These are phyloP conservation scores for Artomyces pyxidatus DNA, from an alignment of 768 basidiomycete genomes.

Conservation along the genomic window DNA sequence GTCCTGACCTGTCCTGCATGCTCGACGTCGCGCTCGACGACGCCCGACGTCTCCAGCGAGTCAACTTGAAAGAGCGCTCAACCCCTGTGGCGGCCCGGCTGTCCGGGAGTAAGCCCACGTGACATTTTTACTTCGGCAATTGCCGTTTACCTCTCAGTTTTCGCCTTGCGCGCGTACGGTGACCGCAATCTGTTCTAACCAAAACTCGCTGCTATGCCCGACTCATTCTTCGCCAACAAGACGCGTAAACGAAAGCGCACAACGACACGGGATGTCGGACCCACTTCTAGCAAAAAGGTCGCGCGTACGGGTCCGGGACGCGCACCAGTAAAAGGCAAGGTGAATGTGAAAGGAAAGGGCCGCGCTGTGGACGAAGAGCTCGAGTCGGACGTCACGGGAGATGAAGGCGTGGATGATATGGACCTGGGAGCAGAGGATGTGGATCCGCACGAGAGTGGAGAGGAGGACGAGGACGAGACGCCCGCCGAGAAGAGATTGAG, in stretches of 20 bases:
- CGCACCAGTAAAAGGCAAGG: constrained; percentile 6
- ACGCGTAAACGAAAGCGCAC: constrained; percentile 55
- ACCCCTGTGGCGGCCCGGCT: too few species aligned
- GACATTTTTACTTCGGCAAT: neutral
- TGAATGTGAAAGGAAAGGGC: constrained; percentile 19
- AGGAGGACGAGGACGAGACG: constrained; percentile 84
- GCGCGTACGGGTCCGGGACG: constrained; percentile 21
- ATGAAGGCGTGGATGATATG: constrained; percentile 57
- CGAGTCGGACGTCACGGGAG: constrained; percentile 46
- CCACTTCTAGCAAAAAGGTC: constrained; percentile 20
- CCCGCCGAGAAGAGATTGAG: constrained; percentile 89
- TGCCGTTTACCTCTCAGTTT: too few species aligned
- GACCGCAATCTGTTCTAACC: too few species aligned
- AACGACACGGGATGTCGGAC: constrained; percentile 26
- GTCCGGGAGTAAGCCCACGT: too few species aligned
- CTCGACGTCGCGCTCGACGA: too few species aligned
- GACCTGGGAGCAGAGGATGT: constrained; percentile 53
- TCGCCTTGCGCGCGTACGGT: too few species aligned
- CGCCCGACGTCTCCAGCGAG: too few species aligned
- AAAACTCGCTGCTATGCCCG: constrained; percentile 49
- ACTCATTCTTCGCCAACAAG: constrained; percentile 72
- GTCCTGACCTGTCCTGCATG: too few species aligned
- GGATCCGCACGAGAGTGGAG: constrained; percentile 57
- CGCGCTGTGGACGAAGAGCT: constrained; percentile 51
- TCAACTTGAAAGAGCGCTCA: too few species aligned